Conservation (phyloP, 306 rosid species). For the Quercus bicolor region DNA sequence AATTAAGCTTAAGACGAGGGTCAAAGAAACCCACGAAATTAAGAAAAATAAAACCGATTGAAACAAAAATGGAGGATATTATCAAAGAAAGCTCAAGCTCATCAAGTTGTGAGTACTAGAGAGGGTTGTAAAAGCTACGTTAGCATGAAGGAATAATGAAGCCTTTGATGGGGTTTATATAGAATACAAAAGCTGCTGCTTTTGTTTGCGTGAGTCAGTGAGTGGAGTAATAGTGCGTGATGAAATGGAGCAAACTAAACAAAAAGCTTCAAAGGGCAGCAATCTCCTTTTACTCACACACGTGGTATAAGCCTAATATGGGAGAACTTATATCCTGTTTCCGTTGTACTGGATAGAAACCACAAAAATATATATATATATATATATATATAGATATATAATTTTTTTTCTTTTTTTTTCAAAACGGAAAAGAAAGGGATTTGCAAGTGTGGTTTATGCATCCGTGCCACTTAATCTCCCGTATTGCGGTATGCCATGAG, state of each 20-base stretch:
- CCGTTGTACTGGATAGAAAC: no score
- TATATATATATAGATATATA: no score
- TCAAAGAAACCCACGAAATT: not conserved
- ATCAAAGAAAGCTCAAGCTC: not conserved
- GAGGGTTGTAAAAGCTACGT: not conserved
- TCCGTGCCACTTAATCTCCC: no score
- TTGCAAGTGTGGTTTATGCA: no score
- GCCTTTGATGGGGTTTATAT: conserved; percentile 20
- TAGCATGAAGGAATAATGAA: conserved; percentile 32
- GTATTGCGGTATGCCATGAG: no score
- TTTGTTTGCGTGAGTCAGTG: not conserved
- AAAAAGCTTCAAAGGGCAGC: not conserved
- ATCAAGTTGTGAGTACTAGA: not conserved
- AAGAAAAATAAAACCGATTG: not conserved
- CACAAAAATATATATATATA: no score
- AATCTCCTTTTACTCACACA: not conserved
- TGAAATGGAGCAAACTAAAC: no score
- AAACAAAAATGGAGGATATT: not conserved
- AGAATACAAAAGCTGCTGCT: conserved; percentile 13
- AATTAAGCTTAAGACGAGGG: not conserved
- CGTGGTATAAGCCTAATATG: not conserved
- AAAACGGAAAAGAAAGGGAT: no score
- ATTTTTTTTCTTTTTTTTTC: no score
- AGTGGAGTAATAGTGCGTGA: no score
- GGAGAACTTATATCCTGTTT: not conserved